Evolutionary conservation across 176 grass and related monocot species (phyloP).

Genomic region (Tillandsia fasciculata): DNA sequence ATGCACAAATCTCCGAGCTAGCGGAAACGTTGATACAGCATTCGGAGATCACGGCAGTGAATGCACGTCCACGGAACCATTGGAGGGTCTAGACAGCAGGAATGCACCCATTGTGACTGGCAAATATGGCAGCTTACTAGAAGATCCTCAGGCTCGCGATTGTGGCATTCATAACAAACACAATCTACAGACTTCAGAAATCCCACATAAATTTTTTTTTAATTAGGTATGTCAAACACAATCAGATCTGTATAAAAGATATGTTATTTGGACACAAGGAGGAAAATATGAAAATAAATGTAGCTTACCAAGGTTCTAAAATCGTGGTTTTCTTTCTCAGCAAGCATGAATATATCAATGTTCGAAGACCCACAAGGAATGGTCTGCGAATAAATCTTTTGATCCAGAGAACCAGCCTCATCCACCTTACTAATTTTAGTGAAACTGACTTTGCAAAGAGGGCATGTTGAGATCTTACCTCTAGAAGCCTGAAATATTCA

Average conservation of each 20-base stretch:
- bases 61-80: conserved; percentile 55
- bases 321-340: conserved; percentile 10
- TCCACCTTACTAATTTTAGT: conserved; percentile 62
- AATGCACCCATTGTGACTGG: conserved; percentile 61
- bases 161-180: conserved; percentile 52
- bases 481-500: conserved; percentile 37
- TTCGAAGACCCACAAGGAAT: conserved; percentile 44
- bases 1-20: conserved; percentile 8
- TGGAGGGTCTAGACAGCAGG: conserved; percentile 78
- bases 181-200: conserved; percentile 27
- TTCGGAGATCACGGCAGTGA: conserved; percentile 55
- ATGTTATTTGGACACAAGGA: background rate
- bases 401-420: conserved; percentile 49
- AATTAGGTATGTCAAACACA: background rate
- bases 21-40: conserved; percentile 50
- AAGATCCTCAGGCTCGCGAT: conserved; percentile 60
- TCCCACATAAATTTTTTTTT: background rate
- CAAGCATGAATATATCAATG: conserved; percentile 18
- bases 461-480: conserved; percentile 61
- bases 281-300: background rate
- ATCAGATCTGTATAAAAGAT: no score
- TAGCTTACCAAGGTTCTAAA: conserved; percentile 32
- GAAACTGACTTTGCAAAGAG: conserved; percentile 72
- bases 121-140: conserved; percentile 65
- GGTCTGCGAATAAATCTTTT: conserved; percentile 93